These are phyloP conservation scores for Phytopythium delawarense DNA, from an alignment of 352 stramenopile genomes.

Conservation along the genomic window DNA sequence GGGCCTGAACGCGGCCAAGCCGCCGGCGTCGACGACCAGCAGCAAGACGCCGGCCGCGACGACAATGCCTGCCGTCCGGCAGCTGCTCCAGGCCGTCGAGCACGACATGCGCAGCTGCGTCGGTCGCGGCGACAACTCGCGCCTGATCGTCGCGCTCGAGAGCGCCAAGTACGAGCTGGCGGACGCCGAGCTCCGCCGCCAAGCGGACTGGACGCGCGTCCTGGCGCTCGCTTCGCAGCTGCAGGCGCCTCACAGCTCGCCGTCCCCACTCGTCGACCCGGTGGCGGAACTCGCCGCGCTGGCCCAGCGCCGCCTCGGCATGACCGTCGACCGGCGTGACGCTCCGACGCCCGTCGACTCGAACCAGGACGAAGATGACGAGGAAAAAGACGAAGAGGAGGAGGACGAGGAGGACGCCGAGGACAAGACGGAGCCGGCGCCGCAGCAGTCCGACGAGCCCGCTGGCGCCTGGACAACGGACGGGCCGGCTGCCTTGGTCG, in stretches of 20 bases:
- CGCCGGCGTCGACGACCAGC: not conserved
- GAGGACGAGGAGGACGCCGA: not conserved
- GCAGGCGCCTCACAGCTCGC: not conserved
- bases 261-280: not conserved
- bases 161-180: conserved; percentile 4
- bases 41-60: not conserved
- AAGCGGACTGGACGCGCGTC: conserved; percentile 2
- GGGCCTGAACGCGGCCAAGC: not conserved
- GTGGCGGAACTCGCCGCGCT: not conserved
- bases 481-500: not conserved
- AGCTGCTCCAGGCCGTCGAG: not conserved
- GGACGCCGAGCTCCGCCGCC: not conserved
- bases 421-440: not conserved
- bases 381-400: conserved; percentile 11
- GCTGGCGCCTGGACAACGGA: not conserved
- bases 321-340: not conserved
- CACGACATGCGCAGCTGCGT: not conserved
- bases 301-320: not conserved
- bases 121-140: not conserved
- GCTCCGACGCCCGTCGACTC: conserved; percentile 13
- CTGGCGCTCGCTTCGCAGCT: not conserved
- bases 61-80: not conserved
- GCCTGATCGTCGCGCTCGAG: conserved; percentile 1
- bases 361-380: conserved; percentile 42
- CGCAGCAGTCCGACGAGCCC: not conserved